phyloP scores from a whole-genome alignment of 2,329 filamentous ascomycete species.

The Alternaria arbusti region DNA sequence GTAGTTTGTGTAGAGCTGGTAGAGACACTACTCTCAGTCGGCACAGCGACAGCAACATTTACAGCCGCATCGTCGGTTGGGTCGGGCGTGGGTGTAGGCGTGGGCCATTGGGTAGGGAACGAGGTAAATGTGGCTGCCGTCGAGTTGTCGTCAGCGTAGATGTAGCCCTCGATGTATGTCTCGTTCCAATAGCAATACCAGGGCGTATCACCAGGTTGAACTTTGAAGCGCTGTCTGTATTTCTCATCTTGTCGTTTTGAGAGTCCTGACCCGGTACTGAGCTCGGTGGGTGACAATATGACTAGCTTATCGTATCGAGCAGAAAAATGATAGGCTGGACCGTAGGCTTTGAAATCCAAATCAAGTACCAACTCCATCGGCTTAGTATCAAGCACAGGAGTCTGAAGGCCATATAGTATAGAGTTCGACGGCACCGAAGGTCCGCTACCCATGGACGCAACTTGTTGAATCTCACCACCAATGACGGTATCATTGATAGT shows the following conservation, averaged over 20 bases:
- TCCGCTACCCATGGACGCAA: conserved; percentile 32
- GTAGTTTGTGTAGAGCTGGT: conserved; percentile 15
- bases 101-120: conserved; percentile 31
- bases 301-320: conserved; percentile 69
- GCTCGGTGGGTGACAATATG: conserved; percentile 54
- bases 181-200: conserved; percentile 76
- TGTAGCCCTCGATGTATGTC: conserved; percentile 70
- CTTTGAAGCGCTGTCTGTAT: conserved; percentile 50
- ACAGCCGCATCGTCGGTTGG: conserved; percentile 10
- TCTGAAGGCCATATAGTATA: conserved; percentile 67
- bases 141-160: conserved; percentile 65
- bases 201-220: conserved; percentile 64
- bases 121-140: conserved; percentile 43
- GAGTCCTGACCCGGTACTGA: conserved; percentile 34
- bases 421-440: conserved; percentile 46
- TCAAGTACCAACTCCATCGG: conserved; percentile 63
- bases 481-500: conserved; percentile 31
- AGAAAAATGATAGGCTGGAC: conserved; percentile 70
- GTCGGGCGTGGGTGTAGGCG: conserved; percentile 18
- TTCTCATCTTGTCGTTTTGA: conserved; percentile 30
- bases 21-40: not conserved
- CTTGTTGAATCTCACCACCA: conserved; percentile 12
- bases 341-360: conserved; percentile 60
- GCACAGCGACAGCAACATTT: conserved; percentile 13
- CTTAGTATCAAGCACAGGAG: conserved; percentile 59